Evolutionary conservation across 257 asterid species (phyloP).

Genomic region (Ligustrum vulgare): DNA sequence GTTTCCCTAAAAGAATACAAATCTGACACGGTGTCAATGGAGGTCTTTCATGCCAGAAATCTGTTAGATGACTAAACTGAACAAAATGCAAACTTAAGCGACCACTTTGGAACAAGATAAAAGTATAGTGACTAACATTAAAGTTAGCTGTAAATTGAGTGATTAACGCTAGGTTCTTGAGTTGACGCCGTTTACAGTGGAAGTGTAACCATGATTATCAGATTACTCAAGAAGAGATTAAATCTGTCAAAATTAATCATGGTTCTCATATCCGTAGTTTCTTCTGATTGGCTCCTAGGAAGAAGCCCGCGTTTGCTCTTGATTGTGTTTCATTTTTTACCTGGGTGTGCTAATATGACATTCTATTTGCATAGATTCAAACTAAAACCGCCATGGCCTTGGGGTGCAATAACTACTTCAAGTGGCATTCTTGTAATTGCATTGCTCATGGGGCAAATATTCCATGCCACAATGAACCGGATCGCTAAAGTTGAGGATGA

Average conservation of each 20-base stretch:
- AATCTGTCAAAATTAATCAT: too few species aligned
- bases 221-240: too few species aligned
- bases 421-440: conserved; percentile 58
- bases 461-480: conserved; percentile 75
- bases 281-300: not conserved
- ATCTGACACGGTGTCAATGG: too few species aligned
- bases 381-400: conserved; percentile 88
- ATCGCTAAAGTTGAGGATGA: conserved; percentile 93
- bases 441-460: conserved; percentile 64
- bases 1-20: too few species aligned
- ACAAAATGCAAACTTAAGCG: too few species aligned
- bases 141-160: not conserved
- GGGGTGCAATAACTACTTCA: conserved; percentile 56
- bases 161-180: not conserved
- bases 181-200: not conserved
- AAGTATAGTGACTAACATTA: not conserved
- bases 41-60: too few species aligned
- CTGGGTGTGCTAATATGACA: not conserved
- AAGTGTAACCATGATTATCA: too few species aligned
- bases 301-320: conserved; percentile 31
- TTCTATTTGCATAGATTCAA: conserved; percentile 64
- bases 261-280: not conserved
- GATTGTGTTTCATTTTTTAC: conserved; percentile 43
- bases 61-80: too few species aligned
- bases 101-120: too few species aligned